Evolutionary conservation across 768 basidiomycete species (phyloP), one percentile per base, ranked within the genome.

Genomic region (Austroboletus festivus): DNA sequence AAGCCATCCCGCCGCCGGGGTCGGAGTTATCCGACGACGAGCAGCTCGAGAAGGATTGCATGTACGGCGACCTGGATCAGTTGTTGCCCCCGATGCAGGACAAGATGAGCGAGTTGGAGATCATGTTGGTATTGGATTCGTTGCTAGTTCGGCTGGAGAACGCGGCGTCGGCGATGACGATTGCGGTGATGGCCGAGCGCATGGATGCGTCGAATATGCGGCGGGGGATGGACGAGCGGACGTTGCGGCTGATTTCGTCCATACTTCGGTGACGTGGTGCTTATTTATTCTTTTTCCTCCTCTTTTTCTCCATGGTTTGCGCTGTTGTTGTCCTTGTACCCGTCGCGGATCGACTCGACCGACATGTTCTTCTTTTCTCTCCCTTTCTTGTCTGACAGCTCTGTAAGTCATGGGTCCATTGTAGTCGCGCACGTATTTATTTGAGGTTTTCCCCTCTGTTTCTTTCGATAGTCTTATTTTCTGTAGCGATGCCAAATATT

Each of bases 71-170:
- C 50, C 82, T 82, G 1, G 73, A 77, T 44, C 67, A 81, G 38
- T 71, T 91, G 30, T 59, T 93, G 3, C 91, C 93, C 0, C 66
- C 76, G 10, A 77, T 94, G 67, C 71, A 73, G 51, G 83, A 86
- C 44, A 82, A 80, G 52, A 80, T 85, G 56, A 74, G 79, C 23
- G 91, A 93, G 55, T 67, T 75, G 16, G 88, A 94, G 50, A 68
- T 93, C 44, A 78, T 83, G 68, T 67, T 78, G 50, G 68, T 90
- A n/a, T 73, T 96, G 26, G 87, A 93, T 56, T 88, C 84, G 12
- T 62, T 95, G 44, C 73, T 85, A 24, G 69, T 80, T 8, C 76
- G 93, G 37, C 82, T 93, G 46, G 84, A 89, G 62, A 93, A 93
- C 61, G 79, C 86, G 3, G 67, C 82, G 22, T 62, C 69, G 30